Conservation (phyloP, 306 rosid species). For the Comarum palustre region DNA sequence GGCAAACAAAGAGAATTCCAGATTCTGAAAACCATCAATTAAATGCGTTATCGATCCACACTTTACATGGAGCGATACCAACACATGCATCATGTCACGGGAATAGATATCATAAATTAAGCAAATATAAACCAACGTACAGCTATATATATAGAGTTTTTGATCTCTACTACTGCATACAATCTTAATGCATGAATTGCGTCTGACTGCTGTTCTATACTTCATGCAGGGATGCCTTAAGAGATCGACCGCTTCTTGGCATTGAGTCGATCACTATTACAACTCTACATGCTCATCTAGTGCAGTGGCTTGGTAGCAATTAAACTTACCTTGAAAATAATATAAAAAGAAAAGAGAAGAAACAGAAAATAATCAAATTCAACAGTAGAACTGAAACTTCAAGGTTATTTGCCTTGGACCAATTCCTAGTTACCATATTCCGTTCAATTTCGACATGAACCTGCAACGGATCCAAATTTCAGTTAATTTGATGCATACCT, state of each 20-base stretch:
- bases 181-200: neutral
- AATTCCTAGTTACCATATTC: conserved; percentile 7
- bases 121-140: neutral
- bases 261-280: neutral
- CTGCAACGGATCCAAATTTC: conserved; percentile 17
- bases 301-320: neutral
- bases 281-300: neutral
- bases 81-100: neutral
- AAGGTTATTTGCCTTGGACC: neutral
- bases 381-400: conserved; percentile 7
- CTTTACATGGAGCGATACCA: neutral
- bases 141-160: neutral
- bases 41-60: neutral
- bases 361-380: neutral
- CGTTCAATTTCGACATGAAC: conserved; percentile 24
- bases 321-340: neutral
- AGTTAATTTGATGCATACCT: neutral
- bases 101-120: neutral
- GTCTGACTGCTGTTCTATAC: neutral
- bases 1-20: neutral
- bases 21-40: neutral
- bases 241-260: neutral
- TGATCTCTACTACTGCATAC: neutral
- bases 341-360: neutral
- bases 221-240: neutral